Evolutionary conservation across 1,284 basidiomycete species (phyloP).

Genomic region (Cutaneotrichosporon dermatis): DNA sequence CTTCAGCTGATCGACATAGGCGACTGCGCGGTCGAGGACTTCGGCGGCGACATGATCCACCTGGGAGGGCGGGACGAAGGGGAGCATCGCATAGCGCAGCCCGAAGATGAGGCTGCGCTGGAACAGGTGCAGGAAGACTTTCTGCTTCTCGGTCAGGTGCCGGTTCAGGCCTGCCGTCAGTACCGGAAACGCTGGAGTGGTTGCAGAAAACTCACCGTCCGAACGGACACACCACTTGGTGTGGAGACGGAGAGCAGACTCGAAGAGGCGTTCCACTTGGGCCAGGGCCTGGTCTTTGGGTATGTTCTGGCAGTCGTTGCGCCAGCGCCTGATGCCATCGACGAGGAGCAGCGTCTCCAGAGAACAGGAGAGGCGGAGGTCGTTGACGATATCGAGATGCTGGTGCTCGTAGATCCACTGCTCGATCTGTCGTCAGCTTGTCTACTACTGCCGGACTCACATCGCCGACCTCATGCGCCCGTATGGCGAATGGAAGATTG

Average conservation of each 20-base stretch:
- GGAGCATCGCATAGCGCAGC: not conserved
- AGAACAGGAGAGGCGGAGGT: slow-evolving; percentile 2
- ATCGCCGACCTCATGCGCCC: slow-evolving; percentile 1
- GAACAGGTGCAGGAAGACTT: not conserved
- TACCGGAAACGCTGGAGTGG: too few relatives aligned
- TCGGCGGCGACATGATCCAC: slow-evolving; percentile 4
- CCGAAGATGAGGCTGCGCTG: not conserved
- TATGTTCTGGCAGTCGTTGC: not conserved
- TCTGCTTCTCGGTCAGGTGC: not conserved
- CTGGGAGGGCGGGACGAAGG: not conserved
- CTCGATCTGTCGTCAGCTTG: not conserved
- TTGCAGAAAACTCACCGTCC: not conserved
- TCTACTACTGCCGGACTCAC: too few relatives aligned
- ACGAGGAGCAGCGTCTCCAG: slow-evolving; percentile 2
- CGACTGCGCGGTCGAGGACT: slow-evolving; percentile 4
- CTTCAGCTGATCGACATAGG: not conserved
- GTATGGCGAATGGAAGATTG: slow-evolving; percentile 2
- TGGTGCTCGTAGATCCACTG: slow-evolving; percentile 4
- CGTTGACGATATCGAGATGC: slow-evolving; percentile 5
- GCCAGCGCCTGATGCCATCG: not conserved
- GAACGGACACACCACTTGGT: slow-evolving; percentile 2
- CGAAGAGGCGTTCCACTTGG: slow-evolving; percentile 3
- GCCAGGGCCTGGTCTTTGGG: not conserved
- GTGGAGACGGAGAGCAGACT: not conserved
- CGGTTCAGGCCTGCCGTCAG: not conserved